Conservation (phyloP, 2,329 filamentous ascomycete genomes). For the Pseudofabraea citricarpa region DNA sequence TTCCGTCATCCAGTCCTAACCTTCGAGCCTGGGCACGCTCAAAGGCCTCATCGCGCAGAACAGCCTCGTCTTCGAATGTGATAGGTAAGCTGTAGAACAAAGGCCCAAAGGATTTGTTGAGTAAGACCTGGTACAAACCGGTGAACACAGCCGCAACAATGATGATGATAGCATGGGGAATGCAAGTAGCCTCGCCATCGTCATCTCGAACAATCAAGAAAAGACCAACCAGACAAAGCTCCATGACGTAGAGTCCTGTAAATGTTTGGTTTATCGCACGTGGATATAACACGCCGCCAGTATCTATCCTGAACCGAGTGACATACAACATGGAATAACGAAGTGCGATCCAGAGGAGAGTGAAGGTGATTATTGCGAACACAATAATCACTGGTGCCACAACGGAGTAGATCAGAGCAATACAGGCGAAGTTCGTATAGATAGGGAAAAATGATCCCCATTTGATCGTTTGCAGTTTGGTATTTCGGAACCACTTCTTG, state of each 20-base stretch:
- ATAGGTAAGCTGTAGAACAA: slow-evolving; percentile 87
- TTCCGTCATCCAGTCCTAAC: slow-evolving; percentile 55
- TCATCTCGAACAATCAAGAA: slow-evolving; percentile 74
- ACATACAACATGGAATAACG: slow-evolving; percentile 98
- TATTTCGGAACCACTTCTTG: slow-evolving; percentile 83
- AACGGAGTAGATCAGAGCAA: slow-evolving; percentile 82
- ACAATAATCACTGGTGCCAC: slow-evolving; percentile 86
- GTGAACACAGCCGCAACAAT: slow-evolving; percentile 70
- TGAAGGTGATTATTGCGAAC: slow-evolving; percentile 91
- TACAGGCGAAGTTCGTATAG: slow-evolving; percentile 95
- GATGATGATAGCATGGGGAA: slow-evolving; percentile 80
- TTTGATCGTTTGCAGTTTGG: slow-evolving; percentile 67
- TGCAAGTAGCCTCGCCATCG: slow-evolving; percentile 50
- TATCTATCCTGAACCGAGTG: slow-evolving; percentile 83
- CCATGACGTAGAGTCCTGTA: slow-evolving; percentile 91
- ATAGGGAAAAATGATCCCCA: slow-evolving; percentile 96
- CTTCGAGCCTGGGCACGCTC: slow-evolving; percentile 70
- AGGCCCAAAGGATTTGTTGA: slow-evolving; percentile 81
- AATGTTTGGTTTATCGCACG: slow-evolving; percentile 93
- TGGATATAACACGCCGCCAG: slow-evolving; percentile 87
- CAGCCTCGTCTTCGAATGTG: slow-evolving; percentile 91
- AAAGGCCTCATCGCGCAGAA: slow-evolving; percentile 85
- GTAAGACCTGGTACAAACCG: slow-evolving; percentile 68
- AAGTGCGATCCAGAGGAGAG: slow-evolving; percentile 88
- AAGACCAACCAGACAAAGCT: slow-evolving; percentile 80